These are phyloP conservation scores for Paracoccidioides brasiliensis DNA, from an alignment of 2,329 filamentous ascomycete species.

Conservation along the genomic window DNA sequence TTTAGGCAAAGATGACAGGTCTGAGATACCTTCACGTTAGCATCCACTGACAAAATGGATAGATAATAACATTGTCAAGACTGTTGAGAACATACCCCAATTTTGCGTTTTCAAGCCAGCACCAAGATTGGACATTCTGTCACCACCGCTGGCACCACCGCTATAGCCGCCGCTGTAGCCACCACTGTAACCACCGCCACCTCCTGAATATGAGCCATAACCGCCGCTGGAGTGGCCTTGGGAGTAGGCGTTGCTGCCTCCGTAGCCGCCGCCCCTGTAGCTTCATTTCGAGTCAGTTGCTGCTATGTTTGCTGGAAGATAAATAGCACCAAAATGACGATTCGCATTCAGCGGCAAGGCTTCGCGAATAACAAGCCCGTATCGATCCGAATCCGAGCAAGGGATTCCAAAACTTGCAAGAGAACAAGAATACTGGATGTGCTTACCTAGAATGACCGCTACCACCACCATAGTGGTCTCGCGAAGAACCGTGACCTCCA, in stretches of 20 bases:
- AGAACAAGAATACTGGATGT: conserved; percentile 11
- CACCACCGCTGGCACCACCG: conserved; percentile 44
- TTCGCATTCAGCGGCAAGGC: too few relatives aligned
- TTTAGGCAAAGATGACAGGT: conserved; percentile 68
- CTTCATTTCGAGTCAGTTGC: conserved; percentile 14
- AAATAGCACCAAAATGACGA: neutral
- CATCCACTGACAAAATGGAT: conserved; percentile 8
- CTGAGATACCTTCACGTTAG: conserved; percentile 36
- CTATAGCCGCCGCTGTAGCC: conserved; percentile 10
- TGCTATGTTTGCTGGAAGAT: neutral
- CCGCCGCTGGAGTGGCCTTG: conserved; percentile 2
- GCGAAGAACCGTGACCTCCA: conserved; percentile 29
- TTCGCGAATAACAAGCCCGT: too few relatives aligned
- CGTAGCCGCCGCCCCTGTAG: conserved; percentile 14
- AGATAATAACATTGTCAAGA: conserved; percentile 1
- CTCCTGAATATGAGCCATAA: conserved; percentile 7
- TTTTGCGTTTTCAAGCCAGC: conserved; percentile 73
- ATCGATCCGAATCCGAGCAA: neutral
- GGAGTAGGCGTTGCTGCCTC: neutral
- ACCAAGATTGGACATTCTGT: conserved; percentile 88
- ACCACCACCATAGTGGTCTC: conserved; percentile 43
- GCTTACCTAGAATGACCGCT: conserved; percentile 42
- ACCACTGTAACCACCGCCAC: conserved; percentile 19
- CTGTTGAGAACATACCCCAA: conserved; percentile 54
- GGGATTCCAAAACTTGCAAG: neutral